Conservation (phyloP, 2,329 filamentous ascomycete genomes). For the Fusarium sublunatum region DNA sequence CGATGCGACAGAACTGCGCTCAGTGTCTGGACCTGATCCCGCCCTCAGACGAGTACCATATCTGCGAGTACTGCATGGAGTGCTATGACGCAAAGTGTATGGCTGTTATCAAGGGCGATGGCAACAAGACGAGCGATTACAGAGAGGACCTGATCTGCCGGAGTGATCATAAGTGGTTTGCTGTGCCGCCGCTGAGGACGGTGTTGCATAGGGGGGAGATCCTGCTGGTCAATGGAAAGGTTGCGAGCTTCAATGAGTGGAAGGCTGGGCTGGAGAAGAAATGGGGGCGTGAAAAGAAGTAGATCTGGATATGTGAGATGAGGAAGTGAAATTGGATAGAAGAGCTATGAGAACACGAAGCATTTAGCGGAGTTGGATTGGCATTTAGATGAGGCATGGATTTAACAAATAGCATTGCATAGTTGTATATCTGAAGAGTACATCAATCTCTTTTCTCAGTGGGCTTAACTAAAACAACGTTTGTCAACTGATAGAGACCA, state of each 20-base stretch:
- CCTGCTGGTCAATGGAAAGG: slow-evolving; percentile 47
- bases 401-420: neutral
- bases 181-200: slow-evolving; percentile 52
- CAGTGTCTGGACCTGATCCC: slow-evolving; percentile 54
- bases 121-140: slow-evolving; percentile 48
- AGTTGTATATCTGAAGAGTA: neutral
- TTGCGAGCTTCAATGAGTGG: slow-evolving; percentile 53
- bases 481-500: too few species aligned
- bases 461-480: neutral
- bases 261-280: slow-evolving; percentile 49
- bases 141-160: slow-evolving; percentile 49
- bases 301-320: neutral
- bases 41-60: slow-evolving; percentile 47
- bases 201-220: slow-evolving; percentile 55
- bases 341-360: slow-evolving; percentile 20
- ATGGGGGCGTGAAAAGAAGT: slow-evolving; percentile 40
- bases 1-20: slow-evolving; percentile 51
- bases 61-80: slow-evolving; percentile 56
- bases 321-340: neutral
- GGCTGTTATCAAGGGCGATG: slow-evolving; percentile 46
- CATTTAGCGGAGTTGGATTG: slow-evolving; percentile 17
- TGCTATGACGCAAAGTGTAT: slow-evolving; percentile 53
- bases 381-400: slow-evolving; percentile 1
- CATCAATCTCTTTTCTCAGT: neutral
- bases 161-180: slow-evolving; percentile 55